These are phyloP conservation scores for Pyronema omphalodes DNA, from an alignment of 495 filamentous ascomycete genomes.

Conservation along the genomic window DNA sequence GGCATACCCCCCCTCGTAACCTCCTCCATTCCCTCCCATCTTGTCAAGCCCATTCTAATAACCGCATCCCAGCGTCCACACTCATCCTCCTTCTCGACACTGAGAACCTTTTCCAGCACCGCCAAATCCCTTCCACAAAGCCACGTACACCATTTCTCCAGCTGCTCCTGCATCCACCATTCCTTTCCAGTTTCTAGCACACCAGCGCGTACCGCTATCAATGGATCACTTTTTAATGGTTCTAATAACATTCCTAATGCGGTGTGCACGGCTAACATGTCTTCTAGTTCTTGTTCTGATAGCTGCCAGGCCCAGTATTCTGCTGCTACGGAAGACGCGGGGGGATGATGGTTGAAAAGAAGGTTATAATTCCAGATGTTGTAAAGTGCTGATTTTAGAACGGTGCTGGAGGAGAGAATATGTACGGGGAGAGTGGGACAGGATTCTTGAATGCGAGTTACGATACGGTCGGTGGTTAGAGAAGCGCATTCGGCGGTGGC, in stretches of 20 bases:
- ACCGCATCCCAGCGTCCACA: conserved; percentile 1
- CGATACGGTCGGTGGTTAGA: not conserved
- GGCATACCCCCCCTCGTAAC: not conserved
- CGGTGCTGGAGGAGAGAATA: not conserved
- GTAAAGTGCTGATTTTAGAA: conserved; percentile 11
- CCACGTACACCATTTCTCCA: not conserved
- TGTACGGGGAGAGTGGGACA: conserved; percentile 7
- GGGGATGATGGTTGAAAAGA: conserved; percentile 1
- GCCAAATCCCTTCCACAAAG: not conserved
- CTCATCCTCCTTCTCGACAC: not conserved
- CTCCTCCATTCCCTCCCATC: not conserved
- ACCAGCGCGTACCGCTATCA: not conserved
- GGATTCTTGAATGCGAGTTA: conserved; percentile 11
- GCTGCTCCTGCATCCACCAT: not conserved
- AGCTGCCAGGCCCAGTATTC: too few relatives aligned
- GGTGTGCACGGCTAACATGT: conserved; percentile 17
- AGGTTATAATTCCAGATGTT: conserved; percentile 12
- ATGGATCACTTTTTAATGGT: conserved; percentile 5
- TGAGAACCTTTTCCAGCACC: not conserved
- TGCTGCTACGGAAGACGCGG: not conserved
- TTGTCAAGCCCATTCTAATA: not conserved
- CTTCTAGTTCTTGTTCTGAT: conserved; percentile 1
- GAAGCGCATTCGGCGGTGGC: not conserved
- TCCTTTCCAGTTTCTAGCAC: not conserved
- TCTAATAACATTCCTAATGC: conserved; percentile 16